phyloP scores from a whole-genome alignment of 192 early-diverging fungal genomes.

The Coemansia sp. region DNA sequence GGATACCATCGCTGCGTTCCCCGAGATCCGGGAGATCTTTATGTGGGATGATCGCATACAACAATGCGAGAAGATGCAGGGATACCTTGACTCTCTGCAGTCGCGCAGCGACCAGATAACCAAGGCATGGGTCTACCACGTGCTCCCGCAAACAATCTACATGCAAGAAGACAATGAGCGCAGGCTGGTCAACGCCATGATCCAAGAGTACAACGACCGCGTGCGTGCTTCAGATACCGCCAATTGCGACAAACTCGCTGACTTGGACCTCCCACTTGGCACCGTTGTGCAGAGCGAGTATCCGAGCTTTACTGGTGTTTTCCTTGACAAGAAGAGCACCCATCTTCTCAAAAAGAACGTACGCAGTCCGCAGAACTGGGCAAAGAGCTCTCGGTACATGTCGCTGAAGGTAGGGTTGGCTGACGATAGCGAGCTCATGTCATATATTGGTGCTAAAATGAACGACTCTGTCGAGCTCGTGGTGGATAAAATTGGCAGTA shows the following conservation, averaged over 20 bases:
- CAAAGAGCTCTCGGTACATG: constrained; percentile 25
- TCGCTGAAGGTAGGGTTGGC: constrained; percentile 7
- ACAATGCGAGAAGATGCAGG: constrained; percentile 48
- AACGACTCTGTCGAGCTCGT: constrained; percentile 34
- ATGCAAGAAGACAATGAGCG: constrained; percentile 40
- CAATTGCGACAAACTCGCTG: not conserved
- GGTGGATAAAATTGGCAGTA: constrained; percentile 27
- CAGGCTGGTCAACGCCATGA: constrained; percentile 24
- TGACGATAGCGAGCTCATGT: constrained; percentile 7
- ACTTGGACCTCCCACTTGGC: constrained; percentile 17
- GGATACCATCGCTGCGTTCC: constrained; percentile 51
- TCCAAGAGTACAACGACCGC: constrained; percentile 39
- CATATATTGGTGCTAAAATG: constrained; percentile 15
- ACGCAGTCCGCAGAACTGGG: constrained; percentile 27
- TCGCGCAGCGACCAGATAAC: constrained; percentile 19
- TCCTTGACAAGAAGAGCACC: constrained; percentile 12
- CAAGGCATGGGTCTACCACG: constrained; percentile 31
- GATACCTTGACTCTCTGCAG: constrained; percentile 33
- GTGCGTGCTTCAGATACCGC: constrained; percentile 5
- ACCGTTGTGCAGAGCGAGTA: constrained; percentile 15
- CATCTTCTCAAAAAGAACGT: constrained; percentile 16
- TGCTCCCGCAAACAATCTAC: constrained; percentile 39
- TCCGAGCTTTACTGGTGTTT: constrained; percentile 18
- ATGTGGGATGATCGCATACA: constrained; percentile 61
- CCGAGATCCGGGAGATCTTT: constrained; percentile 39